phyloP scores from a whole-genome alignment of 2,329 filamentous ascomycete species.

The Stachybotrys chlorohalonatus region DNA sequence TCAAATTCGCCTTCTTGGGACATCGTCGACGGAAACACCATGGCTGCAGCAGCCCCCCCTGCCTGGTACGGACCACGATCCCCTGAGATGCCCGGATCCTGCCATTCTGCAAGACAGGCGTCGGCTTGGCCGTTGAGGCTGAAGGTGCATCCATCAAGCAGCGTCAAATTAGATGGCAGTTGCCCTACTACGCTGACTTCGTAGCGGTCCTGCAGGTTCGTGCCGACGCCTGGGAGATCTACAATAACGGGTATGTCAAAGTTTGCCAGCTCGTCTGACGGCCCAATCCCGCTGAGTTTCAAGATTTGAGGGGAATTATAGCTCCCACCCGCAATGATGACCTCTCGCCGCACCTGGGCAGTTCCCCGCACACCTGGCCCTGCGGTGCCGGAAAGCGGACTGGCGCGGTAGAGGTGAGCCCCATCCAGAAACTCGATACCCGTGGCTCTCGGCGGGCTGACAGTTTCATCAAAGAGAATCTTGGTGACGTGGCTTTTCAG shows the following conservation, averaged over 20 bases:
- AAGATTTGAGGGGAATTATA: constrained; percentile 46
- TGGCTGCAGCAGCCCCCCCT: constrained; percentile 42
- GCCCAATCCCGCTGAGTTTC: constrained; percentile 40
- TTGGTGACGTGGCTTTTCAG: constrained; percentile 37
- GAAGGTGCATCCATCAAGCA: constrained; percentile 21
- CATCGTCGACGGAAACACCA: constrained; percentile 26
- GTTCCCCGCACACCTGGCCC: constrained; percentile 19
- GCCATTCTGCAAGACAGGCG: constrained; percentile 27
- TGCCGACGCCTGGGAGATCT: constrained; percentile 50
- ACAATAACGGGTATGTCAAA: constrained; percentile 32
- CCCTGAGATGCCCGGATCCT: constrained; percentile 11
- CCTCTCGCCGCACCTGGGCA: constrained; percentile 32
- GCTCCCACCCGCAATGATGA: constrained; percentile 40
- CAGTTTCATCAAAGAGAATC: constrained; percentile 30
- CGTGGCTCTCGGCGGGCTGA: constrained; percentile 28
- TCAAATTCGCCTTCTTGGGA: constrained; percentile 33
- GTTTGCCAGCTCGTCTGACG: constrained; percentile 26
- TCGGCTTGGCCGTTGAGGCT: constrained; percentile 18
- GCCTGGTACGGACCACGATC: constrained; percentile 27
- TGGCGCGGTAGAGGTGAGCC: constrained; percentile 34
- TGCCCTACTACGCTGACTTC: constrained; percentile 28
- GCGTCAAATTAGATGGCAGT: constrained; percentile 12
- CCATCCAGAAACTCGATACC: constrained; percentile 42
- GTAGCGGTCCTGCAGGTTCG: constrained; percentile 51
- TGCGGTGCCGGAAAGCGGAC: constrained; percentile 22